These are phyloP conservation scores for Diaporthe sp. DNA, from an alignment of 2,329 filamentous ascomycete species.

Conservation along the genomic window DNA sequence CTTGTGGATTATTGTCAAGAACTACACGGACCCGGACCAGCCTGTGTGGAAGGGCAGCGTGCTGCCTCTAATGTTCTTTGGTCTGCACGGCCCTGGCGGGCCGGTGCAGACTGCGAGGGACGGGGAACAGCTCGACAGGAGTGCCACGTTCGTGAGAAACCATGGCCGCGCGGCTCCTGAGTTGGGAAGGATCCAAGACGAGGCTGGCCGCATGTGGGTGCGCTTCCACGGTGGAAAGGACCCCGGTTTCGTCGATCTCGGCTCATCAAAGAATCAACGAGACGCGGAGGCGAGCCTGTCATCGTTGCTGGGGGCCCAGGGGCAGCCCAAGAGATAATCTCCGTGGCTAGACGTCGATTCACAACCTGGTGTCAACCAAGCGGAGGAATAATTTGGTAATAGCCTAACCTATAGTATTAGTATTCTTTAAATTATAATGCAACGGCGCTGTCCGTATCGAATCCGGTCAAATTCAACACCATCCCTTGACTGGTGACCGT, in stretches of 20 bases:
- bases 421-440: background rate
- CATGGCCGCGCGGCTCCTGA: constrained; percentile 37
- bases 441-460: background rate
- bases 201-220: constrained; percentile 39
- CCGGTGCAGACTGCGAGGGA: background rate
- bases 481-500: background rate
- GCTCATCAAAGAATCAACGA: background rate
- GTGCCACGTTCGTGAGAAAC: constrained; percentile 9
- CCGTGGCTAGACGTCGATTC: background rate
- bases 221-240: constrained; percentile 38
- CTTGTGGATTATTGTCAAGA: constrained; percentile 37
- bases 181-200: constrained; percentile 33
- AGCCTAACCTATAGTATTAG: background rate
- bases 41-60: constrained; percentile 41
- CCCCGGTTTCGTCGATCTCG: constrained; percentile 31
- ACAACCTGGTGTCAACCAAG: background rate
- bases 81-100: constrained; percentile 28
- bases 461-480: background rate
- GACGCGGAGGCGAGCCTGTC: constrained; percentile 20
- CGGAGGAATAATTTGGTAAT: background rate
- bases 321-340: background rate
- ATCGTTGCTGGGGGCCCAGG: background rate
- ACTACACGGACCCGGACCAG: constrained; percentile 43
- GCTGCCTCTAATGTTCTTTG: constrained; percentile 41
- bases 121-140: background rate